These are phyloP conservation scores for Strigomonas culicis DNA, from an alignment of 208 protist species.

Conservation along the genomic window DNA sequence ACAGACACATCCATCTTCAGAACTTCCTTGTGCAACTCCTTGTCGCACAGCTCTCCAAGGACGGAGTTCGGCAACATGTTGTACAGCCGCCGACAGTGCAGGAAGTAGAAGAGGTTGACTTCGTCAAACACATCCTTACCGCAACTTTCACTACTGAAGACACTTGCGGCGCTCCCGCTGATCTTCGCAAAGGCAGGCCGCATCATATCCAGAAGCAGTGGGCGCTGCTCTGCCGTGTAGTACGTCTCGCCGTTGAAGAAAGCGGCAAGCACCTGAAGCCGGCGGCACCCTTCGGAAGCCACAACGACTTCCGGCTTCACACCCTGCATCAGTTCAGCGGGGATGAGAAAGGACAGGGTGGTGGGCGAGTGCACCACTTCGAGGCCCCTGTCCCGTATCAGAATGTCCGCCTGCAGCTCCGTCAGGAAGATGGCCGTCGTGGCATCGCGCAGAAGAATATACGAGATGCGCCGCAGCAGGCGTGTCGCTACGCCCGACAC, in stretches of 20 bases:
- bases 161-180: neutral
- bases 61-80: too few relatives aligned
- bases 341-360: neutral
- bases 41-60: neutral
- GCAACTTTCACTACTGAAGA: neutral
- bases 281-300: neutral
- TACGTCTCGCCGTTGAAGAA: conserved; percentile 1
- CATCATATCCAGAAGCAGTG: neutral
- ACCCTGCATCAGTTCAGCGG: neutral
- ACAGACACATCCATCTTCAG: neutral
- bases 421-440: too few relatives aligned
- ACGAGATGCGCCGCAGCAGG: too few relatives aligned
- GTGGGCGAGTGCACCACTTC: neutral
- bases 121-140: neutral
- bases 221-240: neutral
- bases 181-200: neutral
- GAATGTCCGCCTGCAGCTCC: neutral
- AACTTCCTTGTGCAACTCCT: neutral
- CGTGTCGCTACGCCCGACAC: too few relatives aligned
- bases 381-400: neutral
- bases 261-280: neutral
- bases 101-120: neutral
- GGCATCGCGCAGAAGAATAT: too few relatives aligned
- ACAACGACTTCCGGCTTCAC: neutral
- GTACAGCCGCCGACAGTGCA: neutral